Evolutionary conservation across 208 protist genomes (phyloP).

Genomic region (Leishmania martiniquensis): DNA sequence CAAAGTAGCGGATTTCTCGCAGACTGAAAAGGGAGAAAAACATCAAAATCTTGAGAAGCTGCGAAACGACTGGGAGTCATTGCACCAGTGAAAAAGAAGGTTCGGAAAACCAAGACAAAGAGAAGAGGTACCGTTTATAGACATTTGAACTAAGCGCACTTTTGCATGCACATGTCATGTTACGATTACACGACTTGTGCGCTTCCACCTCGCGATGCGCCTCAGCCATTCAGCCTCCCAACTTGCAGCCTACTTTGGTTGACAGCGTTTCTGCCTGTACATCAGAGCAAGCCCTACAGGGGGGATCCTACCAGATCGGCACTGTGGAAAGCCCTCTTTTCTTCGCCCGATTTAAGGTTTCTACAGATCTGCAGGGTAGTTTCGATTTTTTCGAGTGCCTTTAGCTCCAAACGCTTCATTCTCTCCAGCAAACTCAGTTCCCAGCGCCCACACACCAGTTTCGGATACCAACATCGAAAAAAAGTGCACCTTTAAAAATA

Average conservation of each 20-base stretch:
- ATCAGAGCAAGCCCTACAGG: neutral
- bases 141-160: neutral
- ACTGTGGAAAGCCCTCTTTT: neutral
- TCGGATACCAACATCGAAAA: slow-evolving; percentile 8
- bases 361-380: neutral
- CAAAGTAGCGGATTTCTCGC: neutral
- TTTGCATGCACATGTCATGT: neutral
- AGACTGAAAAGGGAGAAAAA: neutral
- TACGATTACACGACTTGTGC: neutral
- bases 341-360: neutral
- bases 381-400: neutral
- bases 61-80: neutral
- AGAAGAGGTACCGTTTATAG: neutral
- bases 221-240: neutral
- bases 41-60: neutral
- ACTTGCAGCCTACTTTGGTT: neutral
- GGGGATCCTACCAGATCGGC: neutral
- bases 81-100: neutral
- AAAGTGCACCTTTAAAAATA: neutral
- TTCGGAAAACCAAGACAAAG: neutral
- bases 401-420: neutral
- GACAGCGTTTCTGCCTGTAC: neutral
- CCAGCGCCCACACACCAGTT: neutral
- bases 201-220: neutral
- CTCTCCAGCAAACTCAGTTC: neutral